Percentiles rank a stretch among this genome's conserved stretches.
Conservation (phyloP, 108 stramenopile species). For the Mayamaea pseudoterrestris region DNA sequence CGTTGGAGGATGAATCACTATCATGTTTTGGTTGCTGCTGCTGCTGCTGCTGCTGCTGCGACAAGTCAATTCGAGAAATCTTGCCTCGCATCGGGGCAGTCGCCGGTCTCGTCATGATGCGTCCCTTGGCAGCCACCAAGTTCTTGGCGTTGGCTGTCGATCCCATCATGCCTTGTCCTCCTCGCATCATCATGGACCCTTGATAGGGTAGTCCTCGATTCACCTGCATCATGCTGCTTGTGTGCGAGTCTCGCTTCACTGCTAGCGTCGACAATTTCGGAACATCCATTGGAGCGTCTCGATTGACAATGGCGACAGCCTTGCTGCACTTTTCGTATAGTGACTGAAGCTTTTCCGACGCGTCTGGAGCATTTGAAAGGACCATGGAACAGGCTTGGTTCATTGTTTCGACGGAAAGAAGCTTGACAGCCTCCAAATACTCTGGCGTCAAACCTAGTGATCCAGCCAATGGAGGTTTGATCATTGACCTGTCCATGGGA, state of each 20-base stretch:
- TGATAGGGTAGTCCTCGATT: too few relatives aligned
- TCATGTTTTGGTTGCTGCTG: background rate
- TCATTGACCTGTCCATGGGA: too few relatives aligned
- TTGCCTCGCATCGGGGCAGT: too few relatives aligned
- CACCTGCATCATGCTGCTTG: too few relatives aligned
- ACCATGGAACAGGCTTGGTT: slow-evolving; percentile 12
- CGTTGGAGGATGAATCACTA: background rate
- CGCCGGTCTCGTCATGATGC: too few relatives aligned
- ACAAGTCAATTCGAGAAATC: too few relatives aligned
- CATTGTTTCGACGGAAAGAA: slow-evolving; percentile 15
- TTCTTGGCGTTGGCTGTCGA: too few relatives aligned
- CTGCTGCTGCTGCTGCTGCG: too few relatives aligned
- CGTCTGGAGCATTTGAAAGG: background rate
- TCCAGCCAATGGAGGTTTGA: too few relatives aligned
- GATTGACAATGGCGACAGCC: slow-evolving; percentile 3
- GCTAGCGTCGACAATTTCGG: too few relatives aligned
- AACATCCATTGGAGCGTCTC: background rate
- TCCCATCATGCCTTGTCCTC: background rate
- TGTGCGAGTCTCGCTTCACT: too few relatives aligned
- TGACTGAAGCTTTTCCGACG: background rate
- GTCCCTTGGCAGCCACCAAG: background rate
- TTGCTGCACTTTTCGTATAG: slow-evolving; percentile 1
- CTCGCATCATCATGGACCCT: background rate
- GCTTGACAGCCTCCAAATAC: slow-evolving; percentile 15
- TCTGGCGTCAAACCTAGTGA: too few relatives aligned